Conservation (phyloP, 202 grass and related monocot species). For the Cymbopogon flexuosus region DNA sequence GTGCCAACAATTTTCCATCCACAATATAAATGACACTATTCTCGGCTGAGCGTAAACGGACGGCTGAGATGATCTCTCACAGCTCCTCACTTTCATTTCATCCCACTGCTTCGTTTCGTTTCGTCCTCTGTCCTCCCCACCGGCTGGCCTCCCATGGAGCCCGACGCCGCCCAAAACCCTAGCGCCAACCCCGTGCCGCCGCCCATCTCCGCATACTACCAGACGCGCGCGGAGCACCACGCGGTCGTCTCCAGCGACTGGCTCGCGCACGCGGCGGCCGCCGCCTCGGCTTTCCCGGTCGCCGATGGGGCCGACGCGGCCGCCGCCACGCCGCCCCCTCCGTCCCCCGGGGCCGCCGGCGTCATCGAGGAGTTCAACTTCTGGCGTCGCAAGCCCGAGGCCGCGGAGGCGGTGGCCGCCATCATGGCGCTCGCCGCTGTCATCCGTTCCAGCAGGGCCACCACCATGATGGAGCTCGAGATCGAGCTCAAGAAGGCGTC, state of each 20-base stretch:
- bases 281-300: conserved; percentile 2
- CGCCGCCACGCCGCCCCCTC: not conserved
- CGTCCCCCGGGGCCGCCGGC: conserved; percentile 28
- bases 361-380: conserved; percentile 94
- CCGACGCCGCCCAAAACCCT: conserved; percentile 48
- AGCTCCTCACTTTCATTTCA: too few relatives aligned
- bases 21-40: not conserved
- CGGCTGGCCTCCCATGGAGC: conserved; percentile 18
- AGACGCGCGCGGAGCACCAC: conserved; percentile 86
- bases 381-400: conserved; percentile 89
- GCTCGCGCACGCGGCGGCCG: conserved; percentile 66
- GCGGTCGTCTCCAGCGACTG: conserved; percentile 72
- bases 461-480: conserved; percentile 98
- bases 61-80: not conserved
- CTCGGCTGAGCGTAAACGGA: not conserved
- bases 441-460: conserved; percentile 80
- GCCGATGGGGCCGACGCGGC: not conserved
- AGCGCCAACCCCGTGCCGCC: conserved; percentile 22
- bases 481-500: conserved; percentile 98
- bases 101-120: too few relatives aligned
- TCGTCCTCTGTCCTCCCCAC: not conserved
- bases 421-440: conserved; percentile 94
- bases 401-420: conserved; percentile 86
- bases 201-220: conserved; percentile 90
- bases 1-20: too few relatives aligned